Evolutionary conservation across 768 basidiomycete genomes (phyloP), one percentile per base, ranked within the genome.

Genomic region (Suillus fuscotomentosus): DNA sequence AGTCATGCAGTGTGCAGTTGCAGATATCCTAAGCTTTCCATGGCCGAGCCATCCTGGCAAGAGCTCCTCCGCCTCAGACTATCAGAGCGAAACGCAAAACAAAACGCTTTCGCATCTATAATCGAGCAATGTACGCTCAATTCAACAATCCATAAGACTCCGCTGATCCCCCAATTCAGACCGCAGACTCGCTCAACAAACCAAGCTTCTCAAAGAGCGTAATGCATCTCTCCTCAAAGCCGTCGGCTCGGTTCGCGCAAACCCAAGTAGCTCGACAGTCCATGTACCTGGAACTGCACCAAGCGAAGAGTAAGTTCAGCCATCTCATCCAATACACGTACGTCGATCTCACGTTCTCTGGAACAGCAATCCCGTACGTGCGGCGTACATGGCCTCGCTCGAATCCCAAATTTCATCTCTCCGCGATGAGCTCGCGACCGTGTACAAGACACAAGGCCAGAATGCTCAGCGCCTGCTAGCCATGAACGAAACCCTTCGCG

Each of bases 401-500:
- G 96, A 99, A 76, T 89, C 91, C 5, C 95, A 98, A 73, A 92
- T 99, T 75, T 94, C 94, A 2, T 89, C 92, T 13, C 81, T 97
- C 57, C 89, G 96, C 41, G 91, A 93, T 69, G 97, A 99, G 75
- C 84, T 98, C 59, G 94, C 96, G 3, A 93, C 91, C 10, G 88
- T 97, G 1, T 99, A 99, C 82, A 96, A 97, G 76, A 93, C 94
- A 0, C 96, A 99, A 67, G 92, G 94, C 5, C 94, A 97, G 78
- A 97, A 97, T 75, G 92, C 95, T 1, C 96, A 97, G 74, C 86
- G 95, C 45, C 85, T 97, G 9, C 82, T 99, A 15, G 85, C 91
- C 4, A 94, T 99, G 89, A 96, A 94, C 66, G 97, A 99, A 76
- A 94, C 94, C 1, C 82, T 99, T 9, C 88, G 95, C 59, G 95